Percentiles rank a stretch among this genome's conserved stretches.
These are phyloP conservation scores for Hypoxylon sp. DNA, from an alignment of 2,329 filamentous ascomycete genomes.

Conservation along the genomic window DNA sequence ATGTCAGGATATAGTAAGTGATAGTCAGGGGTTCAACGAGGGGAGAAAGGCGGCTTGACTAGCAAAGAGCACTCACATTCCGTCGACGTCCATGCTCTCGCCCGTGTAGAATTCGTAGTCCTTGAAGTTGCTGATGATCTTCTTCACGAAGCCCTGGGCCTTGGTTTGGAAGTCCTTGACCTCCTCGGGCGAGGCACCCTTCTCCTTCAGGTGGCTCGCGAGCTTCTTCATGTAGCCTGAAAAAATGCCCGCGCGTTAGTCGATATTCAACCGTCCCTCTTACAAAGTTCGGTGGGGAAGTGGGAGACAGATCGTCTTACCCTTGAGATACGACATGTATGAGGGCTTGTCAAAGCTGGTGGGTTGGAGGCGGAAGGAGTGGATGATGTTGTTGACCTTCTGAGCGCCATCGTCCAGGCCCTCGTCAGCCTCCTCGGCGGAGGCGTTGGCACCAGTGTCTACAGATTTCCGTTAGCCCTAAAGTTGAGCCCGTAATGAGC, in stretches of 20 bases:
- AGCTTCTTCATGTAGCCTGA: conserved; percentile 91
- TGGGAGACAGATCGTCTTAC: conserved; percentile 59
- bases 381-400: conserved; percentile 90
- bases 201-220: conserved; percentile 73
- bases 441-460: conserved; percentile 96
- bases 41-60: conserved; percentile 4
- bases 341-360: conserved; percentile 87
- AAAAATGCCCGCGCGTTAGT: conserved; percentile 7
- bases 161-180: conserved; percentile 82
- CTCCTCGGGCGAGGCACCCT: conserved; percentile 67
- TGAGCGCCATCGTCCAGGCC: conserved; percentile 72
- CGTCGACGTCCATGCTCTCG: conserved; percentile 90
- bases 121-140: conserved; percentile 84
- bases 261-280: not conserved
- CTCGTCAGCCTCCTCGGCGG: conserved; percentile 87
- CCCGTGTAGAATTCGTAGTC: conserved; percentile 95
- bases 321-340: conserved; percentile 85
- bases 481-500: not conserved
- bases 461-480: conserved; percentile 11
- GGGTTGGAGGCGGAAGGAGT: conserved; percentile 87
- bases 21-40: not conserved
- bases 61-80: conserved; percentile 74
- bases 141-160: conserved; percentile 78
- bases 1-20: conserved; percentile 17
- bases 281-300: not conserved